Base-by-base conservation (phyloP, 495 filamentous ascomycete species). In the Glonium stellatum region DNA sequence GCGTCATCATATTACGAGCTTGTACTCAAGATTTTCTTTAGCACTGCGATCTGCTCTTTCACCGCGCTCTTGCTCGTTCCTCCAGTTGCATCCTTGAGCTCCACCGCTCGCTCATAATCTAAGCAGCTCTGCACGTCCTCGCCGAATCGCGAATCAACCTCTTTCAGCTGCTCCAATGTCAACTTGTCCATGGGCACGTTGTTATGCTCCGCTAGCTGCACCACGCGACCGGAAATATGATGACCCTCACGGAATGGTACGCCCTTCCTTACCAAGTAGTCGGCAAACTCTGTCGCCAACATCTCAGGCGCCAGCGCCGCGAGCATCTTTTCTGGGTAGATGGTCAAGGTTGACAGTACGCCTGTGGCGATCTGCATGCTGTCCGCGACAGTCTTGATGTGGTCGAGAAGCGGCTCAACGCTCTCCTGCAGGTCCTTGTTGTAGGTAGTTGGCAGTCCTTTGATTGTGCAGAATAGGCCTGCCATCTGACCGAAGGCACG, bases 371-470 rank as follows among this genome's bases (percentile, higher is more conserved):
- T 96, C 69, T 86, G 86, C 60, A 95, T 81, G 71, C 86, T 90
- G 78, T 95, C 88, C 49, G 79, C 79, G 52, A 95, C 83, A 10
- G 92, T 96, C 77, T 91, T 90, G 71, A 95, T 81, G 70, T 86
- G 84, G 74, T 96, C 89, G 27, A 97, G 81, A 72, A 97, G 80
- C 44, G 88, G 87, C 77, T 96, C 89, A 62, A 90, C 84, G 59
- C 83, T 86, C 76, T 97, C 92, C 74, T 97, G 92, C 15, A 96
- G 77, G 70, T 96, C 89, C 77, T 96, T 95, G 78, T 97, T 95
- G 79, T 96, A 97, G 5, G 90, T 95, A 23, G 84, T 87, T 1
- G 92, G 90, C 21, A 96, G 79, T 36, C 87, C 87, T 78, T 97
- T 97, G 70, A 89, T 83, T 13, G 86, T 93, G 72, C 81, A 83